Conservation (phyloP, 371 early-diverging fungal genomes). For the Smittium mucronatum region DNA sequence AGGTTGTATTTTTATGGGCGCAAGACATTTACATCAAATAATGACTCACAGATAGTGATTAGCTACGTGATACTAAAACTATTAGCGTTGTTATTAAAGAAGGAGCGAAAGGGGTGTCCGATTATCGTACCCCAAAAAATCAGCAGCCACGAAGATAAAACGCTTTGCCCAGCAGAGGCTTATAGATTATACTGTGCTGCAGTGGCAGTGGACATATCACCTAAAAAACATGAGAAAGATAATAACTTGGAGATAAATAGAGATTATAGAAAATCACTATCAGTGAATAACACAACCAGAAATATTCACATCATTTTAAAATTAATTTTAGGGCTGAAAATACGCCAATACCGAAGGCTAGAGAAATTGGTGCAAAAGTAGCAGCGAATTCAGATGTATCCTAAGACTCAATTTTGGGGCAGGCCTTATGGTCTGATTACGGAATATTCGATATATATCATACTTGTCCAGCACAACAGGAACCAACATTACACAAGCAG, state of each 20-base stretch:
- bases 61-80: neutral
- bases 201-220: neutral
- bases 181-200: neutral
- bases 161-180: neutral
- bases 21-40: neutral
- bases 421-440: slow-evolving; percentile 1
- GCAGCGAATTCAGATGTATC: neutral
- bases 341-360: neutral
- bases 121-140: neutral
- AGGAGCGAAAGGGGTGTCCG: slow-evolving; percentile 2
- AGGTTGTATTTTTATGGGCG: neutral
- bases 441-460: neutral
- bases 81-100: neutral
- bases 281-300: neutral
- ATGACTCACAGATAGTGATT: neutral
- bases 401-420: neutral
- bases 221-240: neutral
- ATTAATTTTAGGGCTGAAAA: neutral
- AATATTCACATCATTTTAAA: neutral
- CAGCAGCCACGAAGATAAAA: neutral
- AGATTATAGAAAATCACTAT: neutral
- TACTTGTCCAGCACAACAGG: neutral
- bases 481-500: neutral
- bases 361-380: neutral
- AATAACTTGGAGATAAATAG: neutral